Percentiles rank a stretch among this genome's conserved stretches.
Conservation (phyloP, 106 monocot genomes). For the Dendrobium officinale region DNA sequence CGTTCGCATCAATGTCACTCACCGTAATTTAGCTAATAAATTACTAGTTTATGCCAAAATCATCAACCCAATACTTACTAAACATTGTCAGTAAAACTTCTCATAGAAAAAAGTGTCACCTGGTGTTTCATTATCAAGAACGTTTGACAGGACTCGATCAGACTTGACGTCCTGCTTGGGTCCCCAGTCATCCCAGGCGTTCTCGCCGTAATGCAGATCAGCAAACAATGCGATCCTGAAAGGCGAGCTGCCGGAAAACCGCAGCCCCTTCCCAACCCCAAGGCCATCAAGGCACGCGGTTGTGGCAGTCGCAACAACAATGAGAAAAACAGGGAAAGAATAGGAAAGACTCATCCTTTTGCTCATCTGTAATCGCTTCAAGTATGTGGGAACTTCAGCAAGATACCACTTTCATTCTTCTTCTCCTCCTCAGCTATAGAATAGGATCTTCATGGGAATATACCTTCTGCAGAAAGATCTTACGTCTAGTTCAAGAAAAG, state of each 20-base stretch:
- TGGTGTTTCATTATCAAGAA: conserved; percentile 66
- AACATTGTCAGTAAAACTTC: neutral
- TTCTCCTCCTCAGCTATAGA: neutral
- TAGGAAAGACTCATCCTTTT: neutral
- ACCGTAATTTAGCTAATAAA: no score
- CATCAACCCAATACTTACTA: neutral
- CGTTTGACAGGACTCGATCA: conserved; percentile 47
- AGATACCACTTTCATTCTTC: neutral
- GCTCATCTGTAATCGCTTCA: conserved; percentile 3
- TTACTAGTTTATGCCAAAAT: neutral
- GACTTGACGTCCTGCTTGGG: conserved; percentile 67
- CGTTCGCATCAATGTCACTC: no score
- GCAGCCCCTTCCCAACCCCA: conserved; percentile 20
- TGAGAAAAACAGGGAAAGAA: neutral
- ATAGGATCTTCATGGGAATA: neutral
- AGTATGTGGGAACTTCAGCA: neutral
- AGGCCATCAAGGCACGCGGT: neutral
- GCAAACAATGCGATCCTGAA: conserved; percentile 83
- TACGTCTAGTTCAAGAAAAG: no score
- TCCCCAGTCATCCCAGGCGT: conserved; percentile 87
- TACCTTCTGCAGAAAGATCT: no score
- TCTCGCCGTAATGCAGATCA: conserved; percentile 90
- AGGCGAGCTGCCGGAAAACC: conserved; percentile 18
- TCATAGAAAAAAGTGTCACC: conserved; percentile 23
- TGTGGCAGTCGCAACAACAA: neutral